Evolutionary conservation across 495 filamentous ascomycete species (phyloP).

Genomic region (Letharia lupina): DNA sequence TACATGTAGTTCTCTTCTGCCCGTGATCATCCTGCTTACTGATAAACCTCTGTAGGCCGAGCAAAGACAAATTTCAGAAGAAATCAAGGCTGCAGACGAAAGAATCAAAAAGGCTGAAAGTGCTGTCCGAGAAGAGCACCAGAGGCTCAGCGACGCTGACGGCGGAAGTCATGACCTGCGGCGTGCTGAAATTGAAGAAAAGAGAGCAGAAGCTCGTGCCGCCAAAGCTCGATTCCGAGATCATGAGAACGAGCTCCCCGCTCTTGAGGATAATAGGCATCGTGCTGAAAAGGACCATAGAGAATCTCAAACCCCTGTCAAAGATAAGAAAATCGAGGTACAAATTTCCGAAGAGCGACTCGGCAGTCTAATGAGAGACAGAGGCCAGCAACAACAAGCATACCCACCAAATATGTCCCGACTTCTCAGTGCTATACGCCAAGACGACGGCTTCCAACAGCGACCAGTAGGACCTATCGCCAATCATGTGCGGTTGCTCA

Average conservation of each 20-base stretch:
- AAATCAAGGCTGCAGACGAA: conserved; percentile 36
- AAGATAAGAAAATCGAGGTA: conserved; percentile 34
- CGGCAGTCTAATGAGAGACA: conserved; percentile 42
- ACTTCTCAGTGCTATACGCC: conserved; percentile 57
- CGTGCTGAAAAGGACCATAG: conserved; percentile 31
- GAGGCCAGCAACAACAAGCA: conserved; percentile 41
- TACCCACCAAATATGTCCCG: conserved; percentile 55
- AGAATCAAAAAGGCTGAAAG: conserved; percentile 35
- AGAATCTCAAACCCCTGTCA: conserved; percentile 25
- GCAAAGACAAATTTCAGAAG: conserved; percentile 43
- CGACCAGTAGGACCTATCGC: conserved; percentile 83
- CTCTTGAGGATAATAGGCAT: conserved; percentile 33
- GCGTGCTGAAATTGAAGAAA: conserved; percentile 40
- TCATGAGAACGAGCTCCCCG: conserved; percentile 26
- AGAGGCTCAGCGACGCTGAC: conserved; percentile 43
- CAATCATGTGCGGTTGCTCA: conserved; percentile 58
- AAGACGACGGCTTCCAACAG: conserved; percentile 54
- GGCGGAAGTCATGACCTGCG: conserved; percentile 45
- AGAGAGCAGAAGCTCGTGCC: conserved; percentile 29
- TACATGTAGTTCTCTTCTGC: conserved; percentile 36
- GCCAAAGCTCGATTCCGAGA: conserved; percentile 30
- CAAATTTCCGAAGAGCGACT: conserved; percentile 40
- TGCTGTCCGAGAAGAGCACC: conserved; percentile 41
- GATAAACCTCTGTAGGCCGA: conserved; percentile 35
- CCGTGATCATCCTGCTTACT: conserved; percentile 11